These are phyloP conservation scores for Debaryomyces udenii DNA, from an alignment of 1,139 yeast species.

Conservation along the genomic window DNA sequence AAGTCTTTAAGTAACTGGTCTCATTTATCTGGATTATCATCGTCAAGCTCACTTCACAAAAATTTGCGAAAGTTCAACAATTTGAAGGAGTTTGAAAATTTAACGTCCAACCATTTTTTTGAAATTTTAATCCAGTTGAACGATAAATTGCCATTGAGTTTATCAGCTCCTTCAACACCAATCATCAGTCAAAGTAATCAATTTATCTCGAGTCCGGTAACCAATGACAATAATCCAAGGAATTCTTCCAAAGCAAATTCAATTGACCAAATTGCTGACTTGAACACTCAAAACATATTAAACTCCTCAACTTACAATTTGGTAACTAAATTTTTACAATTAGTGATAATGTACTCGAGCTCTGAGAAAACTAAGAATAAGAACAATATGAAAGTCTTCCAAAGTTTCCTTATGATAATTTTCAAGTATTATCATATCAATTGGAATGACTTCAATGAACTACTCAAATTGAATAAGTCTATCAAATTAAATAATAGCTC, in stretches of 20 bases:
- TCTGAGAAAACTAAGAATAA: slow-evolving; percentile 37
- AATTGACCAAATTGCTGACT: slow-evolving; percentile 5
- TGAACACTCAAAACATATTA: slow-evolving; percentile 2
- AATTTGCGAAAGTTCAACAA: slow-evolving; percentile 28
- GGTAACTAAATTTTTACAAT: slow-evolving; percentile 35
- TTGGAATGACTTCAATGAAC: slow-evolving; percentile 43
- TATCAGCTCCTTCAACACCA: slow-evolving; percentile 51
- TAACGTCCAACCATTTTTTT: slow-evolving; percentile 34
- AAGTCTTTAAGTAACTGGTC: slow-evolving; percentile 33
- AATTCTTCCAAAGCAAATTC: slow-evolving; percentile 10
- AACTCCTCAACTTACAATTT: slow-evolving; percentile 34
- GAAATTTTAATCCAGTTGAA: slow-evolving; percentile 42
- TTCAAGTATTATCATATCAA: slow-evolving; percentile 47
- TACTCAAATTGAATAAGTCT: slow-evolving; percentile 37
- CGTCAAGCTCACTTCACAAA: slow-evolving; percentile 25
- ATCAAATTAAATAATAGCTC: slow-evolving; percentile 41
- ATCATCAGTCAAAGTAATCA: slow-evolving; percentile 25
- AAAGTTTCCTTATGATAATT: slow-evolving; percentile 38
- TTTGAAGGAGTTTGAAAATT: slow-evolving; percentile 36
- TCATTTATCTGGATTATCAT: slow-evolving; percentile 19
- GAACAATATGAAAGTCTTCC: slow-evolving; percentile 35
- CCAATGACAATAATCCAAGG: slow-evolving; percentile 9
- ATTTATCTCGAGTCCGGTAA: slow-evolving; percentile 13
- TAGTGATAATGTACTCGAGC: slow-evolving; percentile 40
- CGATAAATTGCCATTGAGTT: slow-evolving; percentile 46